Conservation (phyloP, 2,329 filamentous ascomycete genomes). For the Chaetomium strumarium region DNA sequence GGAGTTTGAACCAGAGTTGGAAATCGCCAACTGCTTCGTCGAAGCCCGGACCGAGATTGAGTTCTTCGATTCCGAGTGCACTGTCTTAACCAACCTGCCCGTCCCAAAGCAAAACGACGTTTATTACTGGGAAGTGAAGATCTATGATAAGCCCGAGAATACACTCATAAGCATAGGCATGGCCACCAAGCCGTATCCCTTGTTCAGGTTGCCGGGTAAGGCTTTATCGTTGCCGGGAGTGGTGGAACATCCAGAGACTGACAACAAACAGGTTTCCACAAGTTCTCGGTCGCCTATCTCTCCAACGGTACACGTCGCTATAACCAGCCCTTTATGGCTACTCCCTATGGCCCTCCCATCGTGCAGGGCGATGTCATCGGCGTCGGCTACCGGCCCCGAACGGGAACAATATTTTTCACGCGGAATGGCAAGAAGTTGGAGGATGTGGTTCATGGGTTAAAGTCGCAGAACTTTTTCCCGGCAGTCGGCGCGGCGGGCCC, state of each 20-base stretch:
- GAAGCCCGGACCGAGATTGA: conserved; percentile 95
- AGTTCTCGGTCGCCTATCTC: conserved; percentile 84
- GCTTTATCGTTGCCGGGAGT: neutral
- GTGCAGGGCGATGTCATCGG: conserved; percentile 95
- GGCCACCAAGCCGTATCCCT: conserved; percentile 92
- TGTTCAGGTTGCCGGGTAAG: conserved; percentile 89
- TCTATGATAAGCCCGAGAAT: conserved; percentile 92
- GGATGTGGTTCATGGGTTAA: conserved; percentile 86
- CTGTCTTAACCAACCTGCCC: conserved; percentile 91
- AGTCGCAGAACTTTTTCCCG: conserved; percentile 95
- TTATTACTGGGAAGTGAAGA: conserved; percentile 99
- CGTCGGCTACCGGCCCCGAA: conserved; percentile 89
- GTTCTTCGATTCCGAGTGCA: conserved; percentile 97
- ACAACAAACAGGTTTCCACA: conserved; percentile 67
- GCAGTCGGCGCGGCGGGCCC: conserved; percentile 95
- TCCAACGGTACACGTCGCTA: conserved; percentile 81
- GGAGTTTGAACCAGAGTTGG: conserved; percentile 98
- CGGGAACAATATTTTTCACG: conserved; percentile 94
- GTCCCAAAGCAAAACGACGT: conserved; percentile 99
- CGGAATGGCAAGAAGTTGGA: conserved; percentile 97
- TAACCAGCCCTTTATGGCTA: conserved; percentile 84
- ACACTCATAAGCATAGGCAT: conserved; percentile 87
- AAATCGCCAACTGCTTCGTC: conserved; percentile 98
- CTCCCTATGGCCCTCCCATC: conserved; percentile 74
- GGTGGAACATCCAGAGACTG: neutral